Conservation (phyloP, 352 stramenopile genomes). For the Pythium vanterpoolii region DNA sequence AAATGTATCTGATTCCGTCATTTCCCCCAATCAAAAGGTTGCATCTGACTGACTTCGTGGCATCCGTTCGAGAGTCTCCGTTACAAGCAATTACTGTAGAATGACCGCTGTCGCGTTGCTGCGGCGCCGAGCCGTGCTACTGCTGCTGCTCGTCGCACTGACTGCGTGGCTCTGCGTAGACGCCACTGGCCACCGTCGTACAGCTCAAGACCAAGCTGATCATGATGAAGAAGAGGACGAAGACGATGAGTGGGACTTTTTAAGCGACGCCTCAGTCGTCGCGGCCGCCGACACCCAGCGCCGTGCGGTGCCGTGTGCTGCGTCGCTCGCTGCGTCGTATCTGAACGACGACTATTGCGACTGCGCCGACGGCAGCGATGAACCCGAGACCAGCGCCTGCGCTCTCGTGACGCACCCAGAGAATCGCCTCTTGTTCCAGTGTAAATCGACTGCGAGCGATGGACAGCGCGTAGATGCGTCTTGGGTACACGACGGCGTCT, state of each 20-base stretch:
- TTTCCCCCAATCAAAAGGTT: background rate
- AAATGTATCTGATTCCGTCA: background rate
- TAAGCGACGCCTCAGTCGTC: constrained; percentile 48
- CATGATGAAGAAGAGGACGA: constrained; percentile 49
- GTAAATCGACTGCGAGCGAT: constrained; percentile 12
- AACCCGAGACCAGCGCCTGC: constrained; percentile 82
- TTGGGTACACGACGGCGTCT: constrained; percentile 92
- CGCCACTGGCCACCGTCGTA: background rate
- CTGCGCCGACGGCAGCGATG: constrained; percentile 89
- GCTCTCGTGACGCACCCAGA: constrained; percentile 24
- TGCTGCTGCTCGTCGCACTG: constrained; percentile 6
- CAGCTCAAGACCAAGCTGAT: constrained; percentile 14
- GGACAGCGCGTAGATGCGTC: constrained; percentile 40
- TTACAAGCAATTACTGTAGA: background rate
- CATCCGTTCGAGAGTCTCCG: background rate
- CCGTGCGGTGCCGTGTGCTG: constrained; percentile 26
- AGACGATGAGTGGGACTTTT: constrained; percentile 60
- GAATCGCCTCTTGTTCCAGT: constrained; percentile 37
- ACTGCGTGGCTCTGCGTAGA: background rate
- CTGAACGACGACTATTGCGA: constrained; percentile 95
- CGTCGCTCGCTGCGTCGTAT: constrained; percentile 27
- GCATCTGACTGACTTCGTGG: background rate
- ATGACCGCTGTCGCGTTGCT: background rate
- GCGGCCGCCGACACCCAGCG: constrained; percentile 16
- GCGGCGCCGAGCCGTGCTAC: constrained; percentile 1